Conservation (phyloP, 148 eudicot species). For the Rhododendron vialii region DNA sequence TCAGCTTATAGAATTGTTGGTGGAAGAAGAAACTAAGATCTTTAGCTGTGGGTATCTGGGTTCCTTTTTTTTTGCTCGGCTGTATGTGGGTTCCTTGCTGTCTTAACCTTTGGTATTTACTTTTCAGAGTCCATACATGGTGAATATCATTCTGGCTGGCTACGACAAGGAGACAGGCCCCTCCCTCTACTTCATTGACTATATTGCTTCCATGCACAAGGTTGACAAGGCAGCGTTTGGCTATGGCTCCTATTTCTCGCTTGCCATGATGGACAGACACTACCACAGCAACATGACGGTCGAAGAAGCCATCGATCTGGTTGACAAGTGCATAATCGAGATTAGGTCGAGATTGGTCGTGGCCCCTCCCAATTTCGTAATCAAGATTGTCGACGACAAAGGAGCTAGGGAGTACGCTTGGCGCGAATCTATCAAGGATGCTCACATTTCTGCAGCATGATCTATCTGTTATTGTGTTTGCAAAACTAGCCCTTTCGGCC, state of each 20-base stretch:
- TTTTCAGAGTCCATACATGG: constrained; percentile 74
- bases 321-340: constrained; percentile 70
- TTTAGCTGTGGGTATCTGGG: neutral
- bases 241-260: constrained; percentile 75
- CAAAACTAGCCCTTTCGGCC: neutral
- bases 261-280: constrained; percentile 86
- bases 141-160: constrained; percentile 77
- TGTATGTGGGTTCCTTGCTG: neutral
- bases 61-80: too few species aligned
- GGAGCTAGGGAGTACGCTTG: constrained; percentile 77
- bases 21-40: neutral
- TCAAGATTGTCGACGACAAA: constrained; percentile 75
- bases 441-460: constrained; percentile 31
- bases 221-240: constrained; percentile 85
- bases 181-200: constrained; percentile 75
- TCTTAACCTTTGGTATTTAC: neutral
- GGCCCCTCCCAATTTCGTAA: constrained; percentile 85
- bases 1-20: neutral
- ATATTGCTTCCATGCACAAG: constrained; percentile 81
- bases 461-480: neutral
- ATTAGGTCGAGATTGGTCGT: constrained; percentile 77
- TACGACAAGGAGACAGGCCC: constrained; percentile 82
- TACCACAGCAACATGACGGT: constrained; percentile 63
- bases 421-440: constrained; percentile 70
- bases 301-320: constrained; percentile 73